A percentile compares a stretch with the other conserved stretches of the same genome.
These are phyloP conservation scores for Cyclospora cayetanensis DNA, from an alignment of 169 alveolate genomes.

Conservation along the genomic window DNA sequence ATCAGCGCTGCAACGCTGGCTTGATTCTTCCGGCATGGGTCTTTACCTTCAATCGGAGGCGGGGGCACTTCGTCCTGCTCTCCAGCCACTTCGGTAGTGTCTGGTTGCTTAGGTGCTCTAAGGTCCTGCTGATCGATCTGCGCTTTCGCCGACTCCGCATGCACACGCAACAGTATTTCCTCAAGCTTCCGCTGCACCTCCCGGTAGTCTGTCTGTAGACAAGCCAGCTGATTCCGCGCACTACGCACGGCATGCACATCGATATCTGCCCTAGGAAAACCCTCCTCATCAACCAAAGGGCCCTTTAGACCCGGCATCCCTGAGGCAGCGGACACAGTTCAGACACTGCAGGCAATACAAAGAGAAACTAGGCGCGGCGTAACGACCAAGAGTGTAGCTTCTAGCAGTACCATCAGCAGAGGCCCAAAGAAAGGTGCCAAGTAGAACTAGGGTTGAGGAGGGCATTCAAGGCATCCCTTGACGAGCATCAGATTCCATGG, in stretches of 20 bases:
- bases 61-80: not conserved
- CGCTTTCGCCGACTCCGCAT: not conserved
- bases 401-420: no score
- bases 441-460: no score
- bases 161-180: not conserved
- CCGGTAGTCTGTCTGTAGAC: conserved; percentile 51
- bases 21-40: no score
- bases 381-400: no score
- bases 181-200: conserved; percentile 34
- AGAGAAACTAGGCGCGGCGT: no score
- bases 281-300: conserved; percentile 54
- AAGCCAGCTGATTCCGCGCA: conserved; percentile 55
- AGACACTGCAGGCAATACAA: no score
- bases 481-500: no score
- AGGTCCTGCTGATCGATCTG: not conserved
- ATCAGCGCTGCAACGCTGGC: no score
- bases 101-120: not conserved
- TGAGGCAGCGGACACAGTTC: no score
- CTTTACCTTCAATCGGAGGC: not conserved
- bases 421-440: no score
- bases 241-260: conserved; percentile 62
- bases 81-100: not conserved
- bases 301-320: conserved; percentile 70
- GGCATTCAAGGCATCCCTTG: no score
- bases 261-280: conserved; percentile 68